phyloP scores from a whole-genome alignment of 306 rosid species.

The Vigna trinervia region DNA sequence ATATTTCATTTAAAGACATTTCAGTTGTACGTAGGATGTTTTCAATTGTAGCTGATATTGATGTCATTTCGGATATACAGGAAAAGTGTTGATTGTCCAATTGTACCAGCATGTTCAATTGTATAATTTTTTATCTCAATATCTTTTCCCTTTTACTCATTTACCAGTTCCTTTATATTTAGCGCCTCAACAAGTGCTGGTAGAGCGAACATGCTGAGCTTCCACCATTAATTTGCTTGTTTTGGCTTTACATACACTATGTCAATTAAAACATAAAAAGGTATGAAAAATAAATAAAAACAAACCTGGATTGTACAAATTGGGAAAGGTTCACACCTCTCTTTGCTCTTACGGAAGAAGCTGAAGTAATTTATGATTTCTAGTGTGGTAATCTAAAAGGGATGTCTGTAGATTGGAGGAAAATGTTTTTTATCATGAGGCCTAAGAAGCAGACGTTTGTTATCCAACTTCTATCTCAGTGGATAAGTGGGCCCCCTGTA shows the following conservation, averaged over 20 bases:
- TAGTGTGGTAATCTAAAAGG: neutral
- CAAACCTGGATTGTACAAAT: neutral
- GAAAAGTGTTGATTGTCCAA: slow-evolving; percentile 41
- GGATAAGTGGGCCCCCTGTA: slow-evolving; percentile 56
- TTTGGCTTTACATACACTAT: neutral
- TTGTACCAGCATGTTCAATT: slow-evolving; percentile 43
- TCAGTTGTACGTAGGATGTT: slow-evolving; percentile 44
- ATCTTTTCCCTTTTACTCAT: neutral
- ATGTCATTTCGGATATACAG: neutral
- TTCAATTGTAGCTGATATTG: slow-evolving; percentile 37
- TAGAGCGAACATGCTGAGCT: neutral
- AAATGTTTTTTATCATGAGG: neutral
- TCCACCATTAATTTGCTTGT: neutral
- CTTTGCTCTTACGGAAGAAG: neutral
- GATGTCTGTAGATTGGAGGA: neutral
- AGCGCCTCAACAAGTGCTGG: neutral
- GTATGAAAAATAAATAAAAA: slow-evolving; percentile 23
- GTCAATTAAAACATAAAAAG: slow-evolving; percentile 13
- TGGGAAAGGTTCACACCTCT: neutral
- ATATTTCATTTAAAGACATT: slow-evolving; percentile 41
- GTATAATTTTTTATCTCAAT: slow-evolving; percentile 20
- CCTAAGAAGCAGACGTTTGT: slow-evolving; percentile 43
- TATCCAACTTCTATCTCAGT: slow-evolving; percentile 43
- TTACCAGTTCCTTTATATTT: neutral
- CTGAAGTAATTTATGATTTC: slow-evolving; percentile 12